A percentile compares a stretch with the other conserved stretches of the same genome.
Evolutionary conservation across 768 basidiomycete species (phyloP).

Genomic region (Leccinum truebloodii): DNA sequence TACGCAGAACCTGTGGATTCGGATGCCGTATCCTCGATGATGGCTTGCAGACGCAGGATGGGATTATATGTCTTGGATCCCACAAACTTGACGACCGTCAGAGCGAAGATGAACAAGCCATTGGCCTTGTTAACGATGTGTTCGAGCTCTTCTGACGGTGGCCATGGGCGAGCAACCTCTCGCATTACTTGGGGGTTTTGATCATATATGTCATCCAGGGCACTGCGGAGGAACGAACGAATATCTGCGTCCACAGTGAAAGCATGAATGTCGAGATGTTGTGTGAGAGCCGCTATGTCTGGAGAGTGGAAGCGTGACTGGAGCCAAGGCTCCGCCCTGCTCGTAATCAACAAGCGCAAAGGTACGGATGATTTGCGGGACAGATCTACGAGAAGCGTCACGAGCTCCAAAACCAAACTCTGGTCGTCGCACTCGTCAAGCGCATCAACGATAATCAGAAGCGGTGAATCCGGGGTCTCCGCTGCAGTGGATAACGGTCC

Average conservation of each 20-base stretch:
- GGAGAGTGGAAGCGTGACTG: conserved; percentile 16
- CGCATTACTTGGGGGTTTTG: conserved; percentile 17
- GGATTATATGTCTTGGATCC: conserved; percentile 21
- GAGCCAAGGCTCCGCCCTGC: too few relatives aligned
- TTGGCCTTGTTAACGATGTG: conserved; percentile 18
- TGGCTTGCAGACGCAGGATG: conserved; percentile 14
- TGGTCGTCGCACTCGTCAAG: too few relatives aligned
- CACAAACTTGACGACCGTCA: conserved; percentile 31
- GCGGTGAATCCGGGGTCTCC: too few relatives aligned
- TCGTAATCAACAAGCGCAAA: too few relatives aligned
- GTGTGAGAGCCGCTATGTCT: conserved; percentile 11
- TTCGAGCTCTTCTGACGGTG: conserved; percentile 23
- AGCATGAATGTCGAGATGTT: conserved; percentile 19
- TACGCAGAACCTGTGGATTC: conserved; percentile 8
- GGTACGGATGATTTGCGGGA: too few relatives aligned
- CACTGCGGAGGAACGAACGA: conserved; percentile 19
- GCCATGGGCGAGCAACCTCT: conserved; percentile 20
- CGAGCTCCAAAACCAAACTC: too few relatives aligned
- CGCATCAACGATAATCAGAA: too few relatives aligned
- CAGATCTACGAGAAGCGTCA: too few relatives aligned
- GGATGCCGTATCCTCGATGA: conserved; percentile 12
- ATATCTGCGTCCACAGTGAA: conserved; percentile 26
- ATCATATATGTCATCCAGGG: conserved; percentile 14
- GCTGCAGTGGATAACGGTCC: too few relatives aligned
- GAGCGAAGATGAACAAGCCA: conserved; percentile 30